Evolutionary conservation across 345 rosid genomes (phyloP).

Genomic region (Arabidopsis thaliana): DNA sequence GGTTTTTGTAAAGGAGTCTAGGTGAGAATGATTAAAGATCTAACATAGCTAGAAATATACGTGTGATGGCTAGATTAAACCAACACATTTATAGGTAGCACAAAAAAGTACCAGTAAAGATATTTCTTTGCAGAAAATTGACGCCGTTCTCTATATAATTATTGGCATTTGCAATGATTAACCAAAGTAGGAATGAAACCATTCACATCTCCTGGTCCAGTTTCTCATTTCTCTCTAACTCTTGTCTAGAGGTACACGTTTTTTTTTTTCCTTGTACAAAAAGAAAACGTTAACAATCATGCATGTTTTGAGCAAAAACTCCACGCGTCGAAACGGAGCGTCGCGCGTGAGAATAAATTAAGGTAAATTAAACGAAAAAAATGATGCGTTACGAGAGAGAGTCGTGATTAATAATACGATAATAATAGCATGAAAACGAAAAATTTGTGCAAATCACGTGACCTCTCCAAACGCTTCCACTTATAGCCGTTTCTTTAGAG

Average conservation of each 20-base stretch:
- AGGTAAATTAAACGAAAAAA: background rate
- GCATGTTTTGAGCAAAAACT: conserved; percentile 18
- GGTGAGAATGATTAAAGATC: conserved; percentile 29
- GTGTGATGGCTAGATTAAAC: background rate
- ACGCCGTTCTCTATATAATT: conserved; percentile 16
- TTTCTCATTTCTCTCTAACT: background rate
- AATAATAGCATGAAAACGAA: conserved; percentile 9
- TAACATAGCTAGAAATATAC: conserved; percentile 6
- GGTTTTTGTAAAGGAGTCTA: conserved; percentile 20
- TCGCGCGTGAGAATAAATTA: conserved; percentile 35
- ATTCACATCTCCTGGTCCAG: conserved; percentile 27
- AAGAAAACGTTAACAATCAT: conserved; percentile 30
- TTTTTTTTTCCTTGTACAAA: conserved; percentile 13
- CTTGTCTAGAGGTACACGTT: conserved; percentile 32
- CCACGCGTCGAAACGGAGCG: conserved; percentile 34
- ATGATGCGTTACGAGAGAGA: conserved; percentile 43
- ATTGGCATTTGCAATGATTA: conserved; percentile 19
- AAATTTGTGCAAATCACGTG: conserved; percentile 41
- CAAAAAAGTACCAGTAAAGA: background rate
- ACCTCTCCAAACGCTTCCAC: conserved; percentile 29
- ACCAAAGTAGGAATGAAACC: background rate
- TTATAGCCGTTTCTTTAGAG: conserved; percentile 39
- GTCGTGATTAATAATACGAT: conserved; percentile 1
- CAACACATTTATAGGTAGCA: background rate
- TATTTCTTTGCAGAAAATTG: conserved; percentile 22